phyloP scores from a whole-genome alignment of 345 rosid genomes.

The Eutrema yunnanense region DNA sequence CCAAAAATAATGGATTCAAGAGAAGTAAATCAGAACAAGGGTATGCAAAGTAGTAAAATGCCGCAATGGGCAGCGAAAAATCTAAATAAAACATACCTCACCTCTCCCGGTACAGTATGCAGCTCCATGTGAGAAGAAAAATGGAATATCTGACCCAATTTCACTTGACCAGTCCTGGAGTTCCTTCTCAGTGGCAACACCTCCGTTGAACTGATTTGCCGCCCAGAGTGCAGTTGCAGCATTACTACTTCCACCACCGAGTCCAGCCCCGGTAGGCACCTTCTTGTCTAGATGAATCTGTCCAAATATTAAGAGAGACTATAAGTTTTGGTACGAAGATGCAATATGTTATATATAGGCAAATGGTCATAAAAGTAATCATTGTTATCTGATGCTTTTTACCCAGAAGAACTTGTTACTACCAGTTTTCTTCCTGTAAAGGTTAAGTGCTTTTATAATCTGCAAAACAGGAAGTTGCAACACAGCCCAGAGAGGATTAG shows the following conservation, averaged over 20 bases:
- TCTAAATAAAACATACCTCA: constrained; percentile 54
- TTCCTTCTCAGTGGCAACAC: constrained; percentile 70
- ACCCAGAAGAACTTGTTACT: constrained; percentile 80
- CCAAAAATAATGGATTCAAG: background rate
- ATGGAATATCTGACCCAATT: constrained; percentile 96
- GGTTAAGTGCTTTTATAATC: constrained; percentile 93
- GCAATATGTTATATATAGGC: background rate
- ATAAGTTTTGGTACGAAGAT: background rate
- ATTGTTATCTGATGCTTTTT: constrained; percentile 8
- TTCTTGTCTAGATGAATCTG: constrained; percentile 90
- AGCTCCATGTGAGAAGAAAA: constrained; percentile 93
- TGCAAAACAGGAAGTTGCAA: constrained; percentile 30
- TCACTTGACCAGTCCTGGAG: constrained; percentile 97
- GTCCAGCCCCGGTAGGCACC: constrained; percentile 94
- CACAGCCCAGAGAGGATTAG: background rate
- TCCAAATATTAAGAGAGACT: constrained; percentile 13
- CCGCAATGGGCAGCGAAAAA: background rate
- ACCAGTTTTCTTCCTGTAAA: constrained; percentile 84
- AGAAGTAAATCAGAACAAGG: background rate
- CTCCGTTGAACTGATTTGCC: constrained; percentile 80
- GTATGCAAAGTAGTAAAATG: background rate
- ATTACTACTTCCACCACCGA: constrained; percentile 97
- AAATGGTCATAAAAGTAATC: background rate
- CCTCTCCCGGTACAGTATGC: constrained; percentile 98
- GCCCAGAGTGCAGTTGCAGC: constrained; percentile 99